Percentiles rank a stretch among this genome's conserved stretches.
Evolutionary conservation across 2,329 filamentous ascomycete genomes (phyloP).

Genomic region (Arachnopeziza araneosa): DNA sequence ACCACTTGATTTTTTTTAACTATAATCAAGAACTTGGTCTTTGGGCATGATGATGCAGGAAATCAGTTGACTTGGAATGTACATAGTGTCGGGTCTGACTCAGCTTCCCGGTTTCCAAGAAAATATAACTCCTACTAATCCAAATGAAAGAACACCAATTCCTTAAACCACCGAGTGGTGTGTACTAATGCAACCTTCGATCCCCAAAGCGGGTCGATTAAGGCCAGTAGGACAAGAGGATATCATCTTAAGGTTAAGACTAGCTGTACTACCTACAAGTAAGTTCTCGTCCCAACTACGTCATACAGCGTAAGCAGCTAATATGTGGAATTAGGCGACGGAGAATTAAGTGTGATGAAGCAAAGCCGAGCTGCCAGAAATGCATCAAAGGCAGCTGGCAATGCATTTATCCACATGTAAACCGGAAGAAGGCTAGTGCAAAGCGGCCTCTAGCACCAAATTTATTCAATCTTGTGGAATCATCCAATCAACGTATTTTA

Average conservation of each 20-base stretch:
- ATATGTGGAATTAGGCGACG: constrained; percentile 25
- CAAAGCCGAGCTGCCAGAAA: constrained; percentile 54
- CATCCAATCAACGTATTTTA: neutral
- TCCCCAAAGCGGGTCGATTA: neutral
- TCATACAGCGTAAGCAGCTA: constrained; percentile 34
- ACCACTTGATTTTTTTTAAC: no score
- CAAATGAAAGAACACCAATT: neutral
- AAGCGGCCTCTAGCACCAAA: constrained; percentile 28
- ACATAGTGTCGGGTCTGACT: neutral
- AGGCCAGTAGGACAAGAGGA: neutral
- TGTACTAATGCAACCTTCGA: neutral
- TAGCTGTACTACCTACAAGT: constrained; percentile 62
- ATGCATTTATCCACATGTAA: constrained; percentile 32
- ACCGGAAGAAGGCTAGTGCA: neutral
- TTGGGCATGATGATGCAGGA: neutral
- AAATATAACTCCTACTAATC: neutral
- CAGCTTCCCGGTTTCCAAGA: neutral
- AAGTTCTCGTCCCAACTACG: neutral
- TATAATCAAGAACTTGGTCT: no score
- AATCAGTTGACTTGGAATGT: neutral
- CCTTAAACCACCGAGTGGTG: neutral
- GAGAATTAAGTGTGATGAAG: constrained; percentile 63
- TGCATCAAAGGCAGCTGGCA: constrained; percentile 57
- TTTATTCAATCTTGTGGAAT: neutral
- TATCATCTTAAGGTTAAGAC: constrained; percentile 51